Percentiles rank a stretch among this genome's conserved stretches.
These are phyloP conservation scores for Pyricularia grisea DNA, from an alignment of 2,329 filamentous ascomycete genomes.

Conservation along the genomic window DNA sequence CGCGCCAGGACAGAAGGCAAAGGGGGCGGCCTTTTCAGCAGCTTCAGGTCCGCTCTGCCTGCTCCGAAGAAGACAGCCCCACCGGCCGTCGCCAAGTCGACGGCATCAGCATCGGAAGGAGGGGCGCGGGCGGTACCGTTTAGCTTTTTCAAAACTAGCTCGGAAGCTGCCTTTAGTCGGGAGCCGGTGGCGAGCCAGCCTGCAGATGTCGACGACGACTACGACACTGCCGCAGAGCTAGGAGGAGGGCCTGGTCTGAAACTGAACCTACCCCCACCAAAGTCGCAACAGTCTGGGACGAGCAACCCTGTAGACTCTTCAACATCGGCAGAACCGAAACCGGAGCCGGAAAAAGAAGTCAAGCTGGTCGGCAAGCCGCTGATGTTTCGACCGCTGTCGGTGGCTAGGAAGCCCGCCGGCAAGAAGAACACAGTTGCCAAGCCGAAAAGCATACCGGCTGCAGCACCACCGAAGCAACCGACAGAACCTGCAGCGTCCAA, in stretches of 20 bases:
- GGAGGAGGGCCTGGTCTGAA: constrained; percentile 7
- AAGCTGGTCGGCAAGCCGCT: constrained; percentile 69
- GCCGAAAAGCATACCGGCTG: neutral
- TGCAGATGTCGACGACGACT: neutral
- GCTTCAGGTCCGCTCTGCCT: constrained; percentile 80
- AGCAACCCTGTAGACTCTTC: constrained; percentile 22
- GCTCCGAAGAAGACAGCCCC: constrained; percentile 59
- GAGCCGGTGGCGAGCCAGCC: constrained; percentile 20
- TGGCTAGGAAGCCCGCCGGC: constrained; percentile 64
- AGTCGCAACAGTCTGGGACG: constrained; percentile 11
- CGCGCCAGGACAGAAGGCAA: constrained; percentile 45
- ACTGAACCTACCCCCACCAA: constrained; percentile 30
- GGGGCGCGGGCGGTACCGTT: constrained; percentile 25
- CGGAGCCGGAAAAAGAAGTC: constrained; percentile 52
- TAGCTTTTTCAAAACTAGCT: constrained; percentile 75
- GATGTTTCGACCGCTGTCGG: constrained; percentile 84
- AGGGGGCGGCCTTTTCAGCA: constrained; percentile 53
- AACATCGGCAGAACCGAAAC: constrained; percentile 39
- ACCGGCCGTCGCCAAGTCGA: constrained; percentile 17
- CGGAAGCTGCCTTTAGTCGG: constrained; percentile 72
- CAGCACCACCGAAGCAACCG: constrained; percentile 8
- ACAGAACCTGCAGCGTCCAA: constrained; percentile 9
- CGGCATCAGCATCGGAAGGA: neutral
- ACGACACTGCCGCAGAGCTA: neutral
- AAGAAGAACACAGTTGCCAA: constrained; percentile 40